Base-by-base conservation (phyloP, 2,329 filamentous ascomycete species). In the Arthrobotrys musiformis region DNA sequence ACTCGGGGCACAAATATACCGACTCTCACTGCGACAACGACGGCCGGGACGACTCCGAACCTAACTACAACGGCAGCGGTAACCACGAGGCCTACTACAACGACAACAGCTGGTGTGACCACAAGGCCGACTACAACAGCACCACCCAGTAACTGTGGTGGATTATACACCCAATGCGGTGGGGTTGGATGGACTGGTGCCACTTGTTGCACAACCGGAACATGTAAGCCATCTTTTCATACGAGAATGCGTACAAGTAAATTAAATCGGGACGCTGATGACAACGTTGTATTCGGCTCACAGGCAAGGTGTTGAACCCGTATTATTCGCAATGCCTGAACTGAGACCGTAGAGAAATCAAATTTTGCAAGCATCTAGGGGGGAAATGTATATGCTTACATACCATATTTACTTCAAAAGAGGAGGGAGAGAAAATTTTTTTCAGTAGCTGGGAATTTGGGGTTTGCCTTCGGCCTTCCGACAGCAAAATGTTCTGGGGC, bases 61-160 rank as follows among this genome's bases (percentile, higher is more conserved):
- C 84, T 70, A 81, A 85, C 58, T 85, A 63, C 70, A 6, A 74
- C 70, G 80, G 84, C 54, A 80, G 84, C 73, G 83, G 85, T 80
- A 81, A 82, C 80, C 85, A 82, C 79, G 83, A 84, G 78, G 84
- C 80, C 2, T 79, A 81, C 66, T 79, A 79, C 22, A 79, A 30
- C 78, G 79, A 82, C 40, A 82, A 79, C 22, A 79, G 24, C 78
- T 79, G 82, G 37, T 82, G 81, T 52, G 79, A 79, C 64, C 79
- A 78, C 61, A 80, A 82, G 54, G 84, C 83, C 76, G 78, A 85
- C 78, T 82, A 79, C 54, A 83, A 85, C 64, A 83, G 83, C 35
- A 81, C 80, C 64, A 80, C 81, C 46, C 84, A 84, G 80, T 0
- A 72, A 78, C 8, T 84, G 82, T 67, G 76, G 81, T 9, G 78